Base-by-base conservation (phyloP, 345 rosid species). In the Citrus cavaleriei region DNA sequence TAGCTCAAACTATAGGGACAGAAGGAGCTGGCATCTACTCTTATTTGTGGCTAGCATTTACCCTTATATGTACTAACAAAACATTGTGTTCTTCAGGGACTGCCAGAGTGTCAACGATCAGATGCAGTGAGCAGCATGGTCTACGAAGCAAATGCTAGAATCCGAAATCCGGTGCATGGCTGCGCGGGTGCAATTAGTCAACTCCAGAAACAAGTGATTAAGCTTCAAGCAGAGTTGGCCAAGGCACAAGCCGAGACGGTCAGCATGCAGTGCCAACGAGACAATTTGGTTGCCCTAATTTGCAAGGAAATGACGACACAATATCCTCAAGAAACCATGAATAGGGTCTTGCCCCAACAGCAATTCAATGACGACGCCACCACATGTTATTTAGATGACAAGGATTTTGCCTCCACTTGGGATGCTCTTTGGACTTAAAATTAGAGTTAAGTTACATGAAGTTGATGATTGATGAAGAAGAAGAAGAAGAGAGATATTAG, bases 51-150 rank as follows among this genome's bases (percentile, higher is more conserved):
- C 37, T 37, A 37, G 40, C 40, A 5, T 35, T 42, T 42, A 46
- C 51, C 18, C 18, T 12, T 13, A 13, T 3, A 13, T 13, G 18
- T 13, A 46, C 51, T 46, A 46, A 46, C 51, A 46, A 3, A 46
- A 46, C 51, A 13, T 46, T 46, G 51, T 46, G 51, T 46, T 46
- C 51, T 72, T 0, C 80, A 93, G 98, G 98, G 91, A 71, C 84
- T 94, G 10, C 97, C 98, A 0, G 97, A 91, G 82, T 78, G 84
- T 22, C 91, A 91, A 61, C 88, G 98, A 79, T 85, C 84, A 2
- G 98, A 94, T 75, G 97, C 97, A 5, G 97, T 92, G 6, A 92
- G 91, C 82, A 92, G 98, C 88, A 86, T 94, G 93, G 96, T 94
- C 10, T 94, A 93, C 18, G 98, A 94, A 82, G 98, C 97, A 0